Evolutionary conservation across 2,329 filamentous ascomycete species (phyloP).

Genomic region (Thermomyces lanuginosus): DNA sequence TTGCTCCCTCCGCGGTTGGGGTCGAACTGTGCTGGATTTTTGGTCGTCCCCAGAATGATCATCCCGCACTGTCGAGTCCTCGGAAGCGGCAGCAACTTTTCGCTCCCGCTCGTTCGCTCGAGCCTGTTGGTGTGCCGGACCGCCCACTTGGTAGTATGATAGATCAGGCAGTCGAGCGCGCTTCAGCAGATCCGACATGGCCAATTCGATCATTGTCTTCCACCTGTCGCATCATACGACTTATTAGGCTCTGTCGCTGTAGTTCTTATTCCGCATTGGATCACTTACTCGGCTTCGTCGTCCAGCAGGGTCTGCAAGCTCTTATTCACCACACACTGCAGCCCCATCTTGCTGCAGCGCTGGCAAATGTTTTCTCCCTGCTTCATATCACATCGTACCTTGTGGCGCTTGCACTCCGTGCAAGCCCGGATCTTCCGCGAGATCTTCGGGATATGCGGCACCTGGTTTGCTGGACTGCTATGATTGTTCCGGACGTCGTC

Average conservation of each 20-base stretch:
- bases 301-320: slow-evolving; percentile 34
- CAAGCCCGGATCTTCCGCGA: slow-evolving; percentile 34
- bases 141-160: slow-evolving; percentile 21
- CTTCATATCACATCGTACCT: slow-evolving; percentile 40
- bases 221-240: slow-evolving; percentile 17
- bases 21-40: slow-evolving; percentile 11
- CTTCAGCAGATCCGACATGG: slow-evolving; percentile 22
- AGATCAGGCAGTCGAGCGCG: slow-evolving; percentile 22
- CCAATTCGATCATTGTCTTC: slow-evolving; percentile 24
- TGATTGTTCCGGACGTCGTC: slow-evolving; percentile 8
- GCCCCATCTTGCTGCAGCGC: slow-evolving; percentile 33
- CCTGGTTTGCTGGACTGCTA: slow-evolving; percentile 16
- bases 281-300: slow-evolving; percentile 31
- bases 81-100: slow-evolving; percentile 19
- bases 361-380: slow-evolving; percentile 33
- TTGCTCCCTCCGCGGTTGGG: slow-evolving; percentile 12
- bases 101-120: slow-evolving; percentile 16
- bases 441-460: slow-evolving; percentile 24
- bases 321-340: slow-evolving; percentile 38
- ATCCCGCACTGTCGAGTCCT: slow-evolving; percentile 12
- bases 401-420: slow-evolving; percentile 38
- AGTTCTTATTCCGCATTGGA: neutral
- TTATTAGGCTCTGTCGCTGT: slow-evolving; percentile 1
- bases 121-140: slow-evolving; percentile 12
- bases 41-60: slow-evolving; percentile 8